Conservation (phyloP, 2,329 filamentous ascomycete species). For the Fusarium albidum region DNA sequence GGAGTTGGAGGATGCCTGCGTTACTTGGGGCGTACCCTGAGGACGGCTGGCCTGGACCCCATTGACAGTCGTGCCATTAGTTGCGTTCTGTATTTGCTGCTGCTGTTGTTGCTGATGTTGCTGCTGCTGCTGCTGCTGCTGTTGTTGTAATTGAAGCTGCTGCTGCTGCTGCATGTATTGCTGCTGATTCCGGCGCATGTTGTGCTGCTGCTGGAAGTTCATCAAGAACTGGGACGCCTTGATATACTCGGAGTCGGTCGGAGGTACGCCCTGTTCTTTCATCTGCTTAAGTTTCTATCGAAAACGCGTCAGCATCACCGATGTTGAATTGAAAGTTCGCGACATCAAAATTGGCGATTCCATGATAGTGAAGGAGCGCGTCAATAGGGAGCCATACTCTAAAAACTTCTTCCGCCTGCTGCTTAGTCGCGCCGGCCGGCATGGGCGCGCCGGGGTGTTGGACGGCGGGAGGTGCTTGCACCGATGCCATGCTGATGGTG, state of each 20-base stretch:
- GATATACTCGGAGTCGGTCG: slow-evolving; percentile 85
- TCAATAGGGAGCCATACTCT: slow-evolving; percentile 57
- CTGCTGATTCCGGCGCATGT: slow-evolving; percentile 59
- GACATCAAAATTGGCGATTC: neutral
- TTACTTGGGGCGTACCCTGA: slow-evolving; percentile 45
- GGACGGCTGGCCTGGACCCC: slow-evolving; percentile 53
- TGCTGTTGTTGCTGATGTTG: slow-evolving; percentile 59
- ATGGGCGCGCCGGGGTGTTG: slow-evolving; percentile 71
- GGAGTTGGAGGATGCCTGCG: slow-evolving; percentile 45
- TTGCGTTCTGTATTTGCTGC: slow-evolving; percentile 61
- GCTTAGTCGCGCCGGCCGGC: slow-evolving; percentile 74
- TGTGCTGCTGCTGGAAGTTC: slow-evolving; percentile 73
- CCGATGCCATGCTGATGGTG: slow-evolving; percentile 74
- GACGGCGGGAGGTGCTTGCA: slow-evolving; percentile 75
- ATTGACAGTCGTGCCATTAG: slow-evolving; percentile 62
- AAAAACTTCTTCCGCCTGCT: slow-evolving; percentile 80
- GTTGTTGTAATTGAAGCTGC: slow-evolving; percentile 64
- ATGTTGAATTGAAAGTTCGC: neutral
- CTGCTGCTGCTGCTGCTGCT: slow-evolving; percentile 56
- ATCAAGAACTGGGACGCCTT: slow-evolving; percentile 81
- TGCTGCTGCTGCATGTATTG: slow-evolving; percentile 51
- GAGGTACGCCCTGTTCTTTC: slow-evolving; percentile 83
- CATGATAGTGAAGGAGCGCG: neutral
- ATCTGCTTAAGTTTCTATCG: slow-evolving; percentile 85
- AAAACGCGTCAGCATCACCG: slow-evolving; percentile 27